Base-by-base conservation (phyloP, 1,284 basidiomycete species). In the Amylostereum areolatum region DNA sequence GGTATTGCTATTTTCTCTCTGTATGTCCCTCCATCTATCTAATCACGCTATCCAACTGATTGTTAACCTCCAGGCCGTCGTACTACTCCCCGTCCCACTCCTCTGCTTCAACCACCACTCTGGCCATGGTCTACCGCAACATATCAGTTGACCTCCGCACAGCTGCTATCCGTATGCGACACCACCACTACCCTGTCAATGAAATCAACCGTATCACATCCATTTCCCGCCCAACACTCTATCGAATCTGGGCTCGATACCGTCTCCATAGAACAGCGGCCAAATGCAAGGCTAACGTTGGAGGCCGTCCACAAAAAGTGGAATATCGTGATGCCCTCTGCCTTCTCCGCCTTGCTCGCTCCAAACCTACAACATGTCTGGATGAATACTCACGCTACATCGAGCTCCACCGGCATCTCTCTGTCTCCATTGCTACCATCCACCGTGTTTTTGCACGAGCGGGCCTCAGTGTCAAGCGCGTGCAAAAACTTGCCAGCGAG, bases 401-500 rank as follows among this genome's bases (percentile, higher is more conserved):
- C 6, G 48, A 55, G 11, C 18, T n/a, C 10, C 49, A 54, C 40
- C 53, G 57, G 7, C 39, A 54, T 30, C n/a, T 60, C 3, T 44
- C 53, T 11, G 48, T 52, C 27, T 53, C 47, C 27, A 31, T 59
- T 24, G 35, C 58, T 2, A 59, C 57, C 8, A 52, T 61, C 37
- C 60, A 63, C 31, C 52, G 54, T n/a, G 42, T 50, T 3, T 53
- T 57, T 33, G 9, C 7, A 10, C 43, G 47, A 24, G 55, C 54
- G 10, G 50, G 50, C 6, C n/a, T 52, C 39, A 52, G 43, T 10
- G 12, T 18, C 18, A 61, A 61, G 43, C 52, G 48, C 12, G 49
- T 61, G 5, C 57, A 62, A 45, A 60, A 59, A 47, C 46, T 62
- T 25, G 61, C 60, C n/a, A 39, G 54, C 6, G 59, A 62, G 36